Percentiles rank a stretch among this genome's conserved stretches.
phyloP scores from a whole-genome alignment of 2,329 filamentous ascomycete species.

The Intubia oerlemansii region DNA sequence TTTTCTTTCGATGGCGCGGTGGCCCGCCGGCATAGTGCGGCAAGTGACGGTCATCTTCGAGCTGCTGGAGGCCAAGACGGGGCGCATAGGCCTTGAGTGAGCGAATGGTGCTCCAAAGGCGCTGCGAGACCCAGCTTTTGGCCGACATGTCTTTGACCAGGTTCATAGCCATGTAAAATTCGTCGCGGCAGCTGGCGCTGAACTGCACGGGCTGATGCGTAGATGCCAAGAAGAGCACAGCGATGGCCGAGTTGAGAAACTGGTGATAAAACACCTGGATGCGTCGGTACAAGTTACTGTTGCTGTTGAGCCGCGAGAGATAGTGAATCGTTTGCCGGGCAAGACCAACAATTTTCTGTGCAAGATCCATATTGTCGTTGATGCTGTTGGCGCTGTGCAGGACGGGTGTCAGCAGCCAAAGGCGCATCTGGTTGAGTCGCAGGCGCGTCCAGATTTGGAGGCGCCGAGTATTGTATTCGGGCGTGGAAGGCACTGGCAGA shows the following conservation, averaged over 20 bases:
- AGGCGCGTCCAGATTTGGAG: slow-evolving; percentile 70
- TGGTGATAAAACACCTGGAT: slow-evolving; percentile 66
- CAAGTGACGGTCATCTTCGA: slow-evolving; percentile 27
- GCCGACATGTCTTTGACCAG: slow-evolving; percentile 51
- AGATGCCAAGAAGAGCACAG: slow-evolving; percentile 55
- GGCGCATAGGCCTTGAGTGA: slow-evolving; percentile 53
- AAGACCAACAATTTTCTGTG: slow-evolving; percentile 52
- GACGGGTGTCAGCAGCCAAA: slow-evolving; percentile 57
- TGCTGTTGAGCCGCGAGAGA: slow-evolving; percentile 48
- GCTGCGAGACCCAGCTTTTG: slow-evolving; percentile 49
- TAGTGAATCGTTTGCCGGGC: slow-evolving; percentile 59
- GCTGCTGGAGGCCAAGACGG: slow-evolving; percentile 37
- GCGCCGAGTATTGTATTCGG: slow-evolving; percentile 46
- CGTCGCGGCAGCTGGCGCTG: slow-evolving; percentile 43
- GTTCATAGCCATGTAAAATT: slow-evolving; percentile 62
- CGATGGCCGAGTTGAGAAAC: slow-evolving; percentile 53
- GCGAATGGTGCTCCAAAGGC: slow-evolving; percentile 51
- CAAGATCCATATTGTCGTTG: slow-evolving; percentile 49
- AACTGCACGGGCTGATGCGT: slow-evolving; percentile 56
- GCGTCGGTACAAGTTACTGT: slow-evolving; percentile 46
- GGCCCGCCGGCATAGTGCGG: not conserved
- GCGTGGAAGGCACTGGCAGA: slow-evolving; percentile 26
- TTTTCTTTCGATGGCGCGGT: not conserved
- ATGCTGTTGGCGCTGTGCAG: slow-evolving; percentile 73
- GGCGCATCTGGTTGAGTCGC: slow-evolving; percentile 47